A percentile compares a stretch with the other conserved stretches of the same genome.
These are phyloP conservation scores for Micromonas pusilla DNA, from an alignment of 139 green algal genomes.

Conservation along the genomic window DNA sequence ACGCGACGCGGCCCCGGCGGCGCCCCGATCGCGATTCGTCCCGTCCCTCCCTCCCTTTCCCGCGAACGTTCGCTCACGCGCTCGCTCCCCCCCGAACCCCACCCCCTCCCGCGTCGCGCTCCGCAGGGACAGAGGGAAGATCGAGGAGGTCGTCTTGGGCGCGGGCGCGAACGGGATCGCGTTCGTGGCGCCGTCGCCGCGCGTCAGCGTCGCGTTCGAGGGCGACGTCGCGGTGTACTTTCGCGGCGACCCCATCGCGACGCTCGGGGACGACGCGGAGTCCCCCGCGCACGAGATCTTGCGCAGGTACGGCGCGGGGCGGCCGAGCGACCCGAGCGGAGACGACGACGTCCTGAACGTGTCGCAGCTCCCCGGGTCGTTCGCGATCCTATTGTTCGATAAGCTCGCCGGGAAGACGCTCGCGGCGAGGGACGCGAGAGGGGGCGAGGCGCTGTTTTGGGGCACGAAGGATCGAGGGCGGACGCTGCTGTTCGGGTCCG, in stretches of 20 bases:
- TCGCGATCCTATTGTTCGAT: neutral
- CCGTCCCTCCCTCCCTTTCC: no score
- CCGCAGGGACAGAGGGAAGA: neutral
- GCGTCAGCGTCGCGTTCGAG: neutral
- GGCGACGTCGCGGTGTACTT: neutral
- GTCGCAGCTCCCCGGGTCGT: neutral
- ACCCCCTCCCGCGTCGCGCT: neutral
- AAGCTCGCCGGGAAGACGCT: neutral
- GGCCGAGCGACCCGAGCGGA: neutral
- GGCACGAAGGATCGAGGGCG: neutral
- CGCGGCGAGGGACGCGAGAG: neutral
- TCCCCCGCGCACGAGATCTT: neutral
- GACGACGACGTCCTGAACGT: neutral
- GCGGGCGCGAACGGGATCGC: neutral
- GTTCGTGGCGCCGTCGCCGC: neutral
- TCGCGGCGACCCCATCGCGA: neutral
- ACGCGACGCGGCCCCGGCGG: no score
- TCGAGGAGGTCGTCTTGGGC: neutral
- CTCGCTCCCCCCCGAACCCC: neutral
- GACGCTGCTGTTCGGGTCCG: neutral
- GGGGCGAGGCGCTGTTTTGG: neutral
- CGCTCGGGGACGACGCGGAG: neutral
- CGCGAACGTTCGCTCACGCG: neutral
- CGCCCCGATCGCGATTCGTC: no score
- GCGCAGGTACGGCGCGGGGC: neutral